Conservation (phyloP, 2,329 filamentous ascomycete genomes). For the Mollisiaceae sp. region DNA sequence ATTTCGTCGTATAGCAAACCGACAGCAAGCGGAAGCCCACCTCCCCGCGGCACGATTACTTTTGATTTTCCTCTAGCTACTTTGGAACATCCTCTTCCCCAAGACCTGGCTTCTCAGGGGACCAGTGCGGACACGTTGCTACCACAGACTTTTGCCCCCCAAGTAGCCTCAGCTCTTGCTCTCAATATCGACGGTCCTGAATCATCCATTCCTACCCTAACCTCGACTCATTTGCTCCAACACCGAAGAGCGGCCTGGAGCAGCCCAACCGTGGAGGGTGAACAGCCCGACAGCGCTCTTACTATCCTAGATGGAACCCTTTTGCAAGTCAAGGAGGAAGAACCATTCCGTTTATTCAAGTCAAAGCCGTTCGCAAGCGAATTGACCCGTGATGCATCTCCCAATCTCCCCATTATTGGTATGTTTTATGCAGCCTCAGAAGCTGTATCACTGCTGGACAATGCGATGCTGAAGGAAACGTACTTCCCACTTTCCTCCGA, state of each 20-base stretch:
- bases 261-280: not conserved
- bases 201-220: not conserved
- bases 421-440: not conserved
- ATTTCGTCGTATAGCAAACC: not conserved
- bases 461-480: not conserved
- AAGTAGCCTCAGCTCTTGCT: not conserved
- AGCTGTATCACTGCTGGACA: not conserved
- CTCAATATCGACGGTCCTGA: not conserved
- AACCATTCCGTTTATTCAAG: not conserved
- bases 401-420: not conserved
- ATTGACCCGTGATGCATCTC: not conserved
- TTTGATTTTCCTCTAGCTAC: not conserved
- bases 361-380: not conserved
- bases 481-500: constrained; percentile 26
- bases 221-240: not conserved
- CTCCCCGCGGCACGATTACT: not conserved
- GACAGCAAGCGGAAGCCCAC: not conserved
- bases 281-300: not conserved
- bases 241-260: not conserved
- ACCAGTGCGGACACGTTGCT: not conserved
- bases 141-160: not conserved
- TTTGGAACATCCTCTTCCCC: not conserved
- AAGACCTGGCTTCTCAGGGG: not conserved
- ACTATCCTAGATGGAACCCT: not conserved
- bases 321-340: not conserved